Base-by-base conservation (phyloP, 768 basidiomycete genomes). In the Lactarius tabidus region DNA sequence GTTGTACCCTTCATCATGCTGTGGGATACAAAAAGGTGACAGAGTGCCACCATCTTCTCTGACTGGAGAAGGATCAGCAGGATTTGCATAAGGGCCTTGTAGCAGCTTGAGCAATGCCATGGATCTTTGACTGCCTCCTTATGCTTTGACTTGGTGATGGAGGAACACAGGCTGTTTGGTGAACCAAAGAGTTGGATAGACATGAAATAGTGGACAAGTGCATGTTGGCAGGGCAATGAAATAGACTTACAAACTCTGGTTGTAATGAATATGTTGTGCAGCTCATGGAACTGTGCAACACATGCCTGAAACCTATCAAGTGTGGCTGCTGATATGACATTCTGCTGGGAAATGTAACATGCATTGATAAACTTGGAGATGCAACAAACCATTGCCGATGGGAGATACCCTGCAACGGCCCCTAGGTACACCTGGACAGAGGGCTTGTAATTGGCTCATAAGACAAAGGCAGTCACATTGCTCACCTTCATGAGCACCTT, bases 161-260 rank as follows among this genome's bases (percentile, higher is more conserved):
- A 39, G 10, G 15, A 39, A 39, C 38, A 39, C 1, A 39, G 38
- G 14, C 38, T 15, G 6, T 39, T 39, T 39, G 38, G 38, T 2
- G 38, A 39, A 2, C 38, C 38, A 39, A 39, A 39, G 2, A 60
- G 23, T 20, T 56, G 12, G 48, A 74, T 75, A 2, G 56, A 28
- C 3, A 10, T 9, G 2, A 28, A 17, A 51, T 75, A 75, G 43
- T 75, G 74, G 2, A 60, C 23, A 1, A 75, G 59, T 14, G 72
- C 41, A 55, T 74, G 74, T 39, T 75, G 75, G 0, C 70, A 67
- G 12, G 71, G 75, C 6, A 73, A 69, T 2, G 66, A 67, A 48
- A 73, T 56, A 0, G 70, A 53, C 2, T 6, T 36, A 33, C 43
- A 33, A 7, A 39, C 58, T 15, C 51, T 38, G 18, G 35, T 28